These are phyloP conservation scores for Neurospora sp. DNA, from an alignment of 2,329 filamentous ascomycete species.

Conservation along the genomic window DNA sequence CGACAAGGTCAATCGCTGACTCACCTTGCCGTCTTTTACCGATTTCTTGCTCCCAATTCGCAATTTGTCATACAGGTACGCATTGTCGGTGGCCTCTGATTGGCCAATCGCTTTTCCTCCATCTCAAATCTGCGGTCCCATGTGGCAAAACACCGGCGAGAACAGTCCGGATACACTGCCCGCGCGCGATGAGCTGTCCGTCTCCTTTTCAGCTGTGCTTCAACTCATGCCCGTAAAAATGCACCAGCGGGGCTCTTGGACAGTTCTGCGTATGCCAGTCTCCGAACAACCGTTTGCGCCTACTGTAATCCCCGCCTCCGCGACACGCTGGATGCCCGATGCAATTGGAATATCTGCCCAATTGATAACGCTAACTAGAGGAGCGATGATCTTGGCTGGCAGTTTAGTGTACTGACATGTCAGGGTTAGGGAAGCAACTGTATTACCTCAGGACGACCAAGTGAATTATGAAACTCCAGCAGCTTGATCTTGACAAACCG, in stretches of 20 bases:
- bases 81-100: neutral
- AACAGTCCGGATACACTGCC: neutral
- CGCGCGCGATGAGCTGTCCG: neutral
- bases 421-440: neutral
- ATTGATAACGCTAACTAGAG: neutral
- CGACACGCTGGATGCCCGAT: neutral
- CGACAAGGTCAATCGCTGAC: neutral
- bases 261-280: neutral
- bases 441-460: neutral
- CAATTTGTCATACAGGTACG: neutral
- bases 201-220: neutral
- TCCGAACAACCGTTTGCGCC: neutral
- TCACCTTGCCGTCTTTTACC: neutral
- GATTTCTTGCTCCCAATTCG: neutral
- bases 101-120: neutral
- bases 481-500: neutral
- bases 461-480: neutral
- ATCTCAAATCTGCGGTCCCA: neutral
- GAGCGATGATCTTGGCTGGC: neutral
- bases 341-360: neutral
- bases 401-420: neutral
- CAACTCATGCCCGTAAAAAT: neutral
- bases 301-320: neutral
- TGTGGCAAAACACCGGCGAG: neutral
- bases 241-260: neutral